phyloP scores from a whole-genome alignment of 2,329 filamentous ascomycete genomes.

The Pleomassaria siparia region DNA sequence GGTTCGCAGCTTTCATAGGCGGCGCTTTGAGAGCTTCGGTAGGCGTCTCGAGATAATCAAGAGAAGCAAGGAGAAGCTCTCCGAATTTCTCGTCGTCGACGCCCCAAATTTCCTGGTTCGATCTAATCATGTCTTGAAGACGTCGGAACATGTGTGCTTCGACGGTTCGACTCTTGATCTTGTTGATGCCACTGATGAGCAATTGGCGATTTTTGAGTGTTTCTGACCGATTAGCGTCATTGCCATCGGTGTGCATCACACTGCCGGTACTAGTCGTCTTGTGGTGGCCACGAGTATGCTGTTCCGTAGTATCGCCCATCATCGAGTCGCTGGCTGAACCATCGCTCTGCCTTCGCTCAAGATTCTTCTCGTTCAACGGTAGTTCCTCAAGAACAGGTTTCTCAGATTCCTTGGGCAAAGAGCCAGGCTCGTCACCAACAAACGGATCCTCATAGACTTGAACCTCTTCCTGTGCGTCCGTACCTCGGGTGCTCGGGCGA shows the following conservation, averaged over 20 bases:
- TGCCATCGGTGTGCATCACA: conserved; percentile 33
- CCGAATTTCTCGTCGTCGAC: conserved; percentile 72
- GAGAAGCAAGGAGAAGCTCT: conserved; percentile 66
- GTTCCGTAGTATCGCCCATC: conserved; percentile 29
- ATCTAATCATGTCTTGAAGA: conserved; percentile 72
- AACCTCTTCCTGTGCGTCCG: conserved; percentile 45
- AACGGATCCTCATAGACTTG: conserved; percentile 58
- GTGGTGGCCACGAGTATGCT: conserved; percentile 33
- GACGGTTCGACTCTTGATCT: conserved; percentile 70
- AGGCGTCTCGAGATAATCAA: conserved; percentile 70
- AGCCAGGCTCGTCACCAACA: conserved; percentile 38
- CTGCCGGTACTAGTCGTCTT: conserved; percentile 43
- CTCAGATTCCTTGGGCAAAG: conserved; percentile 33
- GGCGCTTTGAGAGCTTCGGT: conserved; percentile 48
- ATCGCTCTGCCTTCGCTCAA: conserved; percentile 36
- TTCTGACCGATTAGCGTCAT: conserved; percentile 40
- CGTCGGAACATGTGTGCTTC: conserved; percentile 81
- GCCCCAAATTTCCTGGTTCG: conserved; percentile 62
- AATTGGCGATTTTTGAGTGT: conserved; percentile 56
- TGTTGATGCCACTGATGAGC: conserved; percentile 72
- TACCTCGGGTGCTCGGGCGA: conserved; percentile 33
- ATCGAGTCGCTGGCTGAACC: conserved; percentile 28
- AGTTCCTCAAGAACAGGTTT: conserved; percentile 54
- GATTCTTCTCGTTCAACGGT: conserved; percentile 51
- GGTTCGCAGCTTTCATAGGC: conserved; percentile 67